These are phyloP conservation scores for Pichia sporocuriosa DNA, from an alignment of 805 yeast species.

Conservation along the genomic window DNA sequence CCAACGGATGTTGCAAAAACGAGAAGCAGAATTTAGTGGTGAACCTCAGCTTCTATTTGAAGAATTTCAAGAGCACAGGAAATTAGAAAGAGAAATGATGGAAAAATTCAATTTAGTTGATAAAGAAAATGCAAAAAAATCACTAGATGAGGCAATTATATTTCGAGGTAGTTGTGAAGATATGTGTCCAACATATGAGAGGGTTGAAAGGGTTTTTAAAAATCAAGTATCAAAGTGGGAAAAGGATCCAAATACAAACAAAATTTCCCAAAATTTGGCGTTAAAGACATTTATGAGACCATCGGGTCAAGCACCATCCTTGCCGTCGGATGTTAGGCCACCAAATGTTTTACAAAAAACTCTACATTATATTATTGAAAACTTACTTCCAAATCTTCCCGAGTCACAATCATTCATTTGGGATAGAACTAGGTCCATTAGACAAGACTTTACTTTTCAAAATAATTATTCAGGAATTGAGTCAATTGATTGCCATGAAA, in stretches of 20 bases:
- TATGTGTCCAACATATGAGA: conserved; percentile 93
- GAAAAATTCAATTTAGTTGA: conserved; percentile 79
- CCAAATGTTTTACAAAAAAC: conserved; percentile 68
- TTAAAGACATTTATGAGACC: conserved; percentile 93
- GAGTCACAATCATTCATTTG: conserved; percentile 86
- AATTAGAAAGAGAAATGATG: conserved; percentile 69
- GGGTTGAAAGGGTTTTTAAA: conserved; percentile 80
- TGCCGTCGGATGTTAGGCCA: conserved; percentile 96
- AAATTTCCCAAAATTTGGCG: conserved; percentile 54
- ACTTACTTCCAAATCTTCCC: conserved; percentile 61
- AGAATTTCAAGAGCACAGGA: conserved; percentile 66
- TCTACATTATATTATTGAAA: conserved; percentile 62
- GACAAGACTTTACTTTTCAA: conserved; percentile 96
- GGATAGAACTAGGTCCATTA: conserved; percentile 94
- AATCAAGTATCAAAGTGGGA: conserved; percentile 80
- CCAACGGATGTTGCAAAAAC: conserved; percentile 50
- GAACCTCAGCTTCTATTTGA: conserved; percentile 74
- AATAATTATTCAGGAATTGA: conserved; percentile 91
- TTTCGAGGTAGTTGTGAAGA: conserved; percentile 86
- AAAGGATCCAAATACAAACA: conserved; percentile 52
- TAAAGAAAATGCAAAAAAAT: conserved; percentile 73
- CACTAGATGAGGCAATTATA: conserved; percentile 78
- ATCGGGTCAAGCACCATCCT: conserved; percentile 96
- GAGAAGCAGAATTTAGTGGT: conserved; percentile 38
- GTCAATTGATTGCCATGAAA: conserved; percentile 87